These are phyloP conservation scores for Pythium apleroticum DNA, from an alignment of 352 stramenopile genomes.

Conservation along the genomic window DNA sequence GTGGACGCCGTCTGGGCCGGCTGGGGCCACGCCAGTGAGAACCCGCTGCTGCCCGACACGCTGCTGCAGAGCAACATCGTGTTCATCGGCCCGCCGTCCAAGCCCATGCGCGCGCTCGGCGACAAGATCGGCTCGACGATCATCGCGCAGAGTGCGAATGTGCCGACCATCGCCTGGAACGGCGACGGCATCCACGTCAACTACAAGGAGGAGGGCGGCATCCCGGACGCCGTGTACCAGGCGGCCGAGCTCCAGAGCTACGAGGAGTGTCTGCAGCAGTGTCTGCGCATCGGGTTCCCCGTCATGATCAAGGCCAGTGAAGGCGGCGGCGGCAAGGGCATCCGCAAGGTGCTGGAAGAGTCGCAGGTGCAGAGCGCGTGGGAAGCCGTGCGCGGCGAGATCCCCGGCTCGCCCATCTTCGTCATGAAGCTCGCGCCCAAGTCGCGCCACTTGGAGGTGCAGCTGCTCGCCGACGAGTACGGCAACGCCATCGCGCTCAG, in stretches of 20 bases:
- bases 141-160: constrained; percentile 98
- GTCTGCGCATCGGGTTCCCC: constrained; percentile 96
- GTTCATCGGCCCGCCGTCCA: constrained; percentile 98
- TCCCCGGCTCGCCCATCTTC: constrained; percentile 99
- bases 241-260: constrained; percentile 92
- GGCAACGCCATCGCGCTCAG: constrained; percentile 98
- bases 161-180: constrained; percentile 99
- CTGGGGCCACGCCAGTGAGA: constrained; percentile 99
- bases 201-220: constrained; percentile 85
- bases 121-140: constrained; percentile 99
- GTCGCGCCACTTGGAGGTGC: constrained; percentile 98
- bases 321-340: constrained; percentile 99
- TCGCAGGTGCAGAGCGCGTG: constrained; percentile 94
- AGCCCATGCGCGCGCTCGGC: constrained; percentile 98
- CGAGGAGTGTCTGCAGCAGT: constrained; percentile 92
- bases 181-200: constrained; percentile 93
- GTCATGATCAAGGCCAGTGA: constrained; percentile 99
- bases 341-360: constrained; percentile 93
- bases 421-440: constrained; percentile 98
- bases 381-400: constrained; percentile 97
- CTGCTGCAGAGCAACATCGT: constrained; percentile 95
- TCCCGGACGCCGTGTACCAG: constrained; percentile 94
- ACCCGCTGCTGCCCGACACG: constrained; percentile 95
- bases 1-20: constrained; percentile 98
- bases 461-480: constrained; percentile 98